Evolutionary conservation across 108 stramenopile genomes (phyloP).

Genomic region (Heterococcus sp.): DNA sequence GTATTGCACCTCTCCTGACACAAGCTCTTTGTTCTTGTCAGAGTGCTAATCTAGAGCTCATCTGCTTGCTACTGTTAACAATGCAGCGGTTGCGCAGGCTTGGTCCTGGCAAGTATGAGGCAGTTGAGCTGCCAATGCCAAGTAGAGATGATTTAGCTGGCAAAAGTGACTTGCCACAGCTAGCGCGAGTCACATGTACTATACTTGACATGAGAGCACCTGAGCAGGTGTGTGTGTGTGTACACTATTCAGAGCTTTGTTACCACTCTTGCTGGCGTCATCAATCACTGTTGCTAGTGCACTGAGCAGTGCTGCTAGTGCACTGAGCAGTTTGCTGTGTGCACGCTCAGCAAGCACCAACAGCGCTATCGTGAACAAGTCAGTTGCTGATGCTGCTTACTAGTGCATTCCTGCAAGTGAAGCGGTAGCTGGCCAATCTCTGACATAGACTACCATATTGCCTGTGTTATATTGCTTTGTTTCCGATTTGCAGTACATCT

Average conservation of each 20-base stretch:
- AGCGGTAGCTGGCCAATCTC: slow-evolving; percentile 20
- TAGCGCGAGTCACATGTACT: slow-evolving; percentile 14
- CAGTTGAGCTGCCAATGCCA: not conserved
- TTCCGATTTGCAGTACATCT: slow-evolving; percentile 24
- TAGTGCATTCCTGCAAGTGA: not conserved
- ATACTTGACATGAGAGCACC: slow-evolving; percentile 35
- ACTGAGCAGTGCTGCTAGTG: too few relatives aligned
- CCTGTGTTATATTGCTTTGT: slow-evolving; percentile 11
- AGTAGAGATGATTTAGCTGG: not conserved
- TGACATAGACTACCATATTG: slow-evolving; percentile 23
- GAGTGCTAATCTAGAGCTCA: too few relatives aligned
- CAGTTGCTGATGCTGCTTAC: not conserved
- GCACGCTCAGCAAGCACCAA: not conserved
- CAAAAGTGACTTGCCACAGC: slow-evolving; percentile 21
- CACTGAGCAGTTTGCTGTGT: too few relatives aligned
- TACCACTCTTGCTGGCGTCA: too few relatives aligned
- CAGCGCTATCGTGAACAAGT: not conserved
- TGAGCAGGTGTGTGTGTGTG: slow-evolving; percentile 7
- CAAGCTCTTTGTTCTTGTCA: too few relatives aligned
- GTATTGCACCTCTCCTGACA: too few relatives aligned
- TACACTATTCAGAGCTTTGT: too few relatives aligned
- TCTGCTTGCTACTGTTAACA: too few relatives aligned
- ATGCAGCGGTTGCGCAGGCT: not conserved
- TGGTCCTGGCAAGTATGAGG: not conserved
- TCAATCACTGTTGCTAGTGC: too few relatives aligned